phyloP scores from a whole-genome alignment of 768 basidiomycete genomes.

The Podaxis carcinomalis region DNA sequence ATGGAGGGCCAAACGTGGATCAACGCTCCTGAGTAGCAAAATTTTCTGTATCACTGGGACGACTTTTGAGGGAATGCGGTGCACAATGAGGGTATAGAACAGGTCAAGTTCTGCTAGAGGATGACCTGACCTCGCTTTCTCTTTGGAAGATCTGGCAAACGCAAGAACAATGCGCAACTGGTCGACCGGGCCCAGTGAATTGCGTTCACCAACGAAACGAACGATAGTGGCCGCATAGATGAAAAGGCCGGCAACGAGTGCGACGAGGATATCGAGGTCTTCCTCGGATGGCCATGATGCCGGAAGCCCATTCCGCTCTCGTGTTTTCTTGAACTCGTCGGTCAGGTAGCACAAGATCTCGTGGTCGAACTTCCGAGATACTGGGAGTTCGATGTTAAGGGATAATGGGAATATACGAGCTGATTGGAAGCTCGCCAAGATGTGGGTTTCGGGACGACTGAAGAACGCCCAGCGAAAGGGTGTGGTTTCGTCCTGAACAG shows the following conservation, averaged over 20 bases:
- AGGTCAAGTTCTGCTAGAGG: neutral
- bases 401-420: neutral
- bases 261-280: neutral
- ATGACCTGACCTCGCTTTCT: neutral
- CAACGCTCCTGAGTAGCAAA: neutral
- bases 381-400: constrained; percentile 4
- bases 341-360: constrained; percentile 10
- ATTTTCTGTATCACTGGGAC: neutral
- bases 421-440: neutral
- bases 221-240: constrained; percentile 6
- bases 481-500: neutral
- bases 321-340: neutral
- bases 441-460: neutral
- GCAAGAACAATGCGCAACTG: neutral
- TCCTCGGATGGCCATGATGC: constrained; percentile 10
- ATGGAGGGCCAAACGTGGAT: neutral
- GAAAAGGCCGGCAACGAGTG: neutral
- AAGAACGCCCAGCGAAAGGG: neutral
- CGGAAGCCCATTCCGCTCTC: neutral
- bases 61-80: neutral
- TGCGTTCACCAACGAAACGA: constrained; percentile 9
- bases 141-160: neutral
- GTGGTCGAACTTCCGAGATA: constrained; percentile 3
- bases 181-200: neutral
- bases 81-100: neutral